Conservation (phyloP, 768 basidiomycete genomes). For the Scleroderma citrinum region DNA sequence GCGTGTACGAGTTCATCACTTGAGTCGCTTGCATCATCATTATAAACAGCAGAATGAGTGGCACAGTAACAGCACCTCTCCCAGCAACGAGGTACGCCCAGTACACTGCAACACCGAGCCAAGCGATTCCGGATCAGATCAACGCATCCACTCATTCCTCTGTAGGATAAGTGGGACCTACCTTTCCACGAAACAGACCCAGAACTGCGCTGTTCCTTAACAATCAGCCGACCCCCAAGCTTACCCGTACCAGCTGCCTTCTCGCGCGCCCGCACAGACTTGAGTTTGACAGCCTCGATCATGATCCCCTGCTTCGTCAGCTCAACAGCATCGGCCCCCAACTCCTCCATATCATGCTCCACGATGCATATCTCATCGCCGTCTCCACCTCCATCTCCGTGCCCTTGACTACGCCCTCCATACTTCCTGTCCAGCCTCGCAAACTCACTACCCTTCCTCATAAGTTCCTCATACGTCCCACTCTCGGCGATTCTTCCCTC, state of each 20-base stretch:
- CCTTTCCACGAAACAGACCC: slow-evolving; percentile 52
- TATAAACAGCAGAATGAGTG: slow-evolving; percentile 43
- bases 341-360: slow-evolving; percentile 12
- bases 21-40: slow-evolving; percentile 56
- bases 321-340: slow-evolving; percentile 13
- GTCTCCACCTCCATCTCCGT: slow-evolving; percentile 7
- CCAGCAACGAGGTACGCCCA: slow-evolving; percentile 53
- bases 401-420: slow-evolving; percentile 40
- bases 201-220: slow-evolving; percentile 58
- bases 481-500: slow-evolving; percentile 43
- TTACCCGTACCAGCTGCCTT: slow-evolving; percentile 51
- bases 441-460: slow-evolving; percentile 46
- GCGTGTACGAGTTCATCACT: slow-evolving; percentile 58
- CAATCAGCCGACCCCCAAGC: slow-evolving; percentile 60
- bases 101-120: slow-evolving; percentile 50
- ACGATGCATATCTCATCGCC: too few species aligned
- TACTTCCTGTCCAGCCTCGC: slow-evolving; percentile 55
- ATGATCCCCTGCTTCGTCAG: slow-evolving; percentile 6
- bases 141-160: too few species aligned
- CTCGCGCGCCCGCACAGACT: slow-evolving; percentile 29
- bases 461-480: slow-evolving; percentile 49
- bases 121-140: too few species aligned
- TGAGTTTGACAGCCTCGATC: slow-evolving; percentile 33
- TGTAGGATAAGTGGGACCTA: too few species aligned
- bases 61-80: slow-evolving; percentile 42